Evolutionary conservation across 2,329 filamentous ascomycete genomes (phyloP).

Genomic region (Truncatella angustata): DNA sequence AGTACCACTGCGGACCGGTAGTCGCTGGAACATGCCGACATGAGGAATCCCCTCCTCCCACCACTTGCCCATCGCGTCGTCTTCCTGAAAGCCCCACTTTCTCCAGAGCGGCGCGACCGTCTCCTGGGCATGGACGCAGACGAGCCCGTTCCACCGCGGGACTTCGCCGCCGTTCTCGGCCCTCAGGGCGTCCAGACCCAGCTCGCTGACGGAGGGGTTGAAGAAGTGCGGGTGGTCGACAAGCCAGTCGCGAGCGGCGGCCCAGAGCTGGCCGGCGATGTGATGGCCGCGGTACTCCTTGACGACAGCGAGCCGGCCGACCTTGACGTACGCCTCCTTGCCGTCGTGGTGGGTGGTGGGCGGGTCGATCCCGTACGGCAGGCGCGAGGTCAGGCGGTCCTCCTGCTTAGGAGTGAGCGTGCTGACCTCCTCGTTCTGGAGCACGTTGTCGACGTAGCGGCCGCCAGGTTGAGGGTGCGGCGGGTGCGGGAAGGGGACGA

Average conservation of each 20-base stretch:
- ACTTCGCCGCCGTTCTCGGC: slow-evolving; percentile 37
- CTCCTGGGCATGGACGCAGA: slow-evolving; percentile 78
- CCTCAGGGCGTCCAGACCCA: slow-evolving; percentile 42
- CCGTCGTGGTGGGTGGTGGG: slow-evolving; percentile 55
- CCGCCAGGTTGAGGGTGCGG: slow-evolving; percentile 57
- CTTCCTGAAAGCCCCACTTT: slow-evolving; percentile 69
- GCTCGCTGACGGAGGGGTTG: slow-evolving; percentile 44
- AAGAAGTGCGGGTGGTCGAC: slow-evolving; percentile 56
- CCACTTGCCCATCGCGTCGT: slow-evolving; percentile 75
- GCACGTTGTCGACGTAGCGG: slow-evolving; percentile 43
- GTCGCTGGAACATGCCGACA: slow-evolving; percentile 72
- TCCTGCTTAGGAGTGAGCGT: slow-evolving; percentile 22
- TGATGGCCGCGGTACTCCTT: slow-evolving; percentile 63
- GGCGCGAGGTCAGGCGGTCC: slow-evolving; percentile 19
- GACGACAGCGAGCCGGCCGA: slow-evolving; percentile 74
- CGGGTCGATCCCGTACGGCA: slow-evolving; percentile 35
- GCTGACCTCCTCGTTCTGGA: slow-evolving; percentile 22
- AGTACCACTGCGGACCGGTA: too few relatives aligned
- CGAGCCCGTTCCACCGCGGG: slow-evolving; percentile 70
- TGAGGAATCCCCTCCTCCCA: slow-evolving; percentile 81
- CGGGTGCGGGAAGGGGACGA: slow-evolving; percentile 78
- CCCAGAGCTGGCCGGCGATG: slow-evolving; percentile 65
- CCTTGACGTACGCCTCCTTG: slow-evolving; percentile 75
- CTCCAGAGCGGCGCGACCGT: slow-evolving; percentile 64
- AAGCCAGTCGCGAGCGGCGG: slow-evolving; percentile 68